Percentiles rank a stretch among this genome's conserved stretches.
These are phyloP conservation scores for Zymoseptoria brevis DNA, from an alignment of 2,329 filamentous ascomycete species.

Conservation along the genomic window DNA sequence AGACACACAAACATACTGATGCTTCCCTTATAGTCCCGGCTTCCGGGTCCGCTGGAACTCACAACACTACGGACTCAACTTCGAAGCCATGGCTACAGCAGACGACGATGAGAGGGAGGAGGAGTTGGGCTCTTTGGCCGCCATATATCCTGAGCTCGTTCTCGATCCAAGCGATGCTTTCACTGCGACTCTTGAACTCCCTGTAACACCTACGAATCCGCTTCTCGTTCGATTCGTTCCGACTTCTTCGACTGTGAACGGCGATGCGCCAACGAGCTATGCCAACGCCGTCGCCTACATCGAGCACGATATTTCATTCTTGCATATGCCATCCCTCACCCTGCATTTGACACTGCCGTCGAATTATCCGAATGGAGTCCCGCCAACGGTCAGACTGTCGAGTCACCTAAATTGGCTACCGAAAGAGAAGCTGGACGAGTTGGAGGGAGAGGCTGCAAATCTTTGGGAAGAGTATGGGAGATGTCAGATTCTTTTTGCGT, in stretches of 20 bases:
- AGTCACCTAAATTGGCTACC: slow-evolving; percentile 49
- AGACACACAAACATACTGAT: slow-evolving; percentile 3
- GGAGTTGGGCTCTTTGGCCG: slow-evolving; percentile 51
- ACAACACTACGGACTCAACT: slow-evolving; percentile 11
- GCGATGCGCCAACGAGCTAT: background rate
- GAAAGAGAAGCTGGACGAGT: slow-evolving; percentile 33
- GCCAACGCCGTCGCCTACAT: slow-evolving; percentile 11
- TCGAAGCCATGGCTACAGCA: slow-evolving; percentile 6
- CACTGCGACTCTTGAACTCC: slow-evolving; percentile 47
- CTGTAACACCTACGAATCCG: slow-evolving; percentile 47
- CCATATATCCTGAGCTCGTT: slow-evolving; percentile 55
- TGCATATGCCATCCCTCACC: slow-evolving; percentile 49
- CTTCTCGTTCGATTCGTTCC: slow-evolving; percentile 33
- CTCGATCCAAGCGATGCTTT: slow-evolving; percentile 41
- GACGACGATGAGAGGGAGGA: slow-evolving; percentile 49
- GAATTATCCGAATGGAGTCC: slow-evolving; percentile 47
- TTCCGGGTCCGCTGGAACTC: slow-evolving; percentile 13
- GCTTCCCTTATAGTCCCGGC: slow-evolving; percentile 19
- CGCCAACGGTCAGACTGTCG: slow-evolving; percentile 44
- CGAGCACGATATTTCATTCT: slow-evolving; percentile 40
- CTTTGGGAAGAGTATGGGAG: slow-evolving; percentile 55
- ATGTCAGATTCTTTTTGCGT: slow-evolving; percentile 50
- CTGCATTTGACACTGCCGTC: slow-evolving; percentile 47
- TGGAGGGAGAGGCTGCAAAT: slow-evolving; percentile 40
- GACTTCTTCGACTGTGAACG: background rate